Percentiles rank a stretch among this genome's conserved stretches.
Evolutionary conservation across 495 filamentous ascomycete species (phyloP).

Genomic region (Daldinia decipiens): DNA sequence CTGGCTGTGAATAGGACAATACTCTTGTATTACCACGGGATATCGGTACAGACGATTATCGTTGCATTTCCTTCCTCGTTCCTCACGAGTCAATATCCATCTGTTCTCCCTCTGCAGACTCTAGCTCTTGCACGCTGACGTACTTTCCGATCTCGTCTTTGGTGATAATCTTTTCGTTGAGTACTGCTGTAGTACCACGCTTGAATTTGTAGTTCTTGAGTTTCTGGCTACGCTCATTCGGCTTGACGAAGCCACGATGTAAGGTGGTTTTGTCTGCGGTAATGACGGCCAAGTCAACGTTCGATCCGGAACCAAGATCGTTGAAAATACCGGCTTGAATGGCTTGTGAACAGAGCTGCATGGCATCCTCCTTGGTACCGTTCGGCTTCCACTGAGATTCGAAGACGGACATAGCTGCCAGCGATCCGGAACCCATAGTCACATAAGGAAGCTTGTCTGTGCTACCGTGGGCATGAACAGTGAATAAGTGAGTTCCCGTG

Average conservation of each 20-base stretch:
- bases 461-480: conserved; percentile 97
- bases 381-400: conserved; percentile 93
- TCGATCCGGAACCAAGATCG: conserved; percentile 95
- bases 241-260: conserved; percentile 88
- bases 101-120: conserved; percentile 76
- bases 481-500: conserved; percentile 95
- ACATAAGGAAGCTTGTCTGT: conserved; percentile 99
- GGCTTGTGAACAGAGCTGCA: conserved; percentile 83
- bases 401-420: conserved; percentile 98
- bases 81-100: conserved; percentile 91
- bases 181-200: conserved; percentile 87
- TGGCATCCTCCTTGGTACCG: conserved; percentile 80
- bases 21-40: conserved; percentile 24
- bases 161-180: conserved; percentile 93
- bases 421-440: conserved; percentile 95
- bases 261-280: conserved; percentile 91
- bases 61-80: conserved; percentile 5
- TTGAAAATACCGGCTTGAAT: conserved; percentile 99
- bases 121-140: conserved; percentile 88
- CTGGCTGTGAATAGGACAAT: neutral
- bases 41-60: conserved; percentile 30
- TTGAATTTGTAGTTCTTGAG: conserved; percentile 90
- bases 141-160: conserved; percentile 95
- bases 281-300: conserved; percentile 97
- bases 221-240: conserved; percentile 92